Evolutionary conservation across 163 green algal species (phyloP).

Genomic region (Chlamydomonas reinhardtii): DNA sequence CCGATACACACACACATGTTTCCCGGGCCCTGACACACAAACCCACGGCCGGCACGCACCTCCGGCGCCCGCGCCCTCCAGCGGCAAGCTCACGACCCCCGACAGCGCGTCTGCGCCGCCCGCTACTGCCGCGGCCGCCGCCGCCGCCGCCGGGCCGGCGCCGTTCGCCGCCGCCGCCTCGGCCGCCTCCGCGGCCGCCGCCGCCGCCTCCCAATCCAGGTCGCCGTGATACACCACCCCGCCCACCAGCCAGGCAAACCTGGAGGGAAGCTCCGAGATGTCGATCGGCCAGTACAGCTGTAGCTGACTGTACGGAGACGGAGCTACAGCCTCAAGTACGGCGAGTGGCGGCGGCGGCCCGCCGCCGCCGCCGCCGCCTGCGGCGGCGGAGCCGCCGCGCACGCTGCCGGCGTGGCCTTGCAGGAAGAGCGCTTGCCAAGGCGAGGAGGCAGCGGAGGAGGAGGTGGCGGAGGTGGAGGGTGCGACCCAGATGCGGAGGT

Average conservation of each 20-base stretch:
- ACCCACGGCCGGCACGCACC: too few relatives aligned
- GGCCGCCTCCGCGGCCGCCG: neutral
- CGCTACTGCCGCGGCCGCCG: neutral
- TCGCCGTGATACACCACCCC: slow-evolving; percentile 77
- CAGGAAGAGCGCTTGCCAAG: slow-evolving; percentile 25
- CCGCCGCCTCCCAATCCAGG: slow-evolving; percentile 60
- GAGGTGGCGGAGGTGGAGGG: neutral
- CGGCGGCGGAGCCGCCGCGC: neutral
- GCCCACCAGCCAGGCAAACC: slow-evolving; percentile 90
- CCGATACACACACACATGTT: too few relatives aligned
- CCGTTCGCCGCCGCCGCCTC: neutral
- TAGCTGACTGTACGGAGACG: slow-evolving; percentile 60
- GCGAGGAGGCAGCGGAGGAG: neutral
- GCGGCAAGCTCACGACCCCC: slow-evolving; percentile 30
- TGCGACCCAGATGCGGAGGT: slow-evolving; percentile 67
- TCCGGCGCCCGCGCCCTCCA: slow-evolving; percentile 1
- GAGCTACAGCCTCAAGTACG: slow-evolving; percentile 56
- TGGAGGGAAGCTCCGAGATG: slow-evolving; percentile 30
- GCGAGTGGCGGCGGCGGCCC: slow-evolving; percentile 14
- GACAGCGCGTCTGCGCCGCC: slow-evolving; percentile 37
- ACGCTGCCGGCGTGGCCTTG: neutral
- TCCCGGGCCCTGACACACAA: too few relatives aligned
- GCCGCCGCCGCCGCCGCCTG: neutral
- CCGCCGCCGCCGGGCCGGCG: neutral
- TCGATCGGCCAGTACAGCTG: slow-evolving; percentile 51